These are phyloP conservation scores for Cystobasidium slooffiae DNA, from an alignment of 1,284 basidiomycete species.

Conservation along the genomic window DNA sequence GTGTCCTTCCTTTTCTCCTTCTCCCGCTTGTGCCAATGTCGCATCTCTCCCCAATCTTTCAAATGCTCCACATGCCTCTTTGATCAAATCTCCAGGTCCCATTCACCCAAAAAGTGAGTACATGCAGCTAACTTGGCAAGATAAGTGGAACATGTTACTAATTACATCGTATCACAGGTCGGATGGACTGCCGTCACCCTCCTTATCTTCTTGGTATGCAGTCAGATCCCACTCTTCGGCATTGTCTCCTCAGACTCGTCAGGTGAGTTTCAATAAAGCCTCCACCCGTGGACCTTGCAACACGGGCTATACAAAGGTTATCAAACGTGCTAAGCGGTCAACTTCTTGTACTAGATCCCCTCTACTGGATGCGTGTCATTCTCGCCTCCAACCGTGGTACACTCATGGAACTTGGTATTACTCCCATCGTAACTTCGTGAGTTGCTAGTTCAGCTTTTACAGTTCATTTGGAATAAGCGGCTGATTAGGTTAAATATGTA, in stretches of 20 bases:
- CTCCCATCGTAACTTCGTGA: conserved; percentile 85
- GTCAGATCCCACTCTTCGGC: conserved; percentile 90
- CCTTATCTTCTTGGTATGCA: conserved; percentile 96
- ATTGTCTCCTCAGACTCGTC: conserved; percentile 98
- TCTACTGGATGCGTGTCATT: conserved; percentile 99
- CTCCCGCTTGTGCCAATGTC: background rate
- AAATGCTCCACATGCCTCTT: background rate
- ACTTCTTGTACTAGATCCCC: conserved; percentile 67
- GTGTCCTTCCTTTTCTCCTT: background rate
- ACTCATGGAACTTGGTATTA: conserved; percentile 98
- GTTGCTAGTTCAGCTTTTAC: conserved; percentile 2
- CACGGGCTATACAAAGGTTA: background rate
- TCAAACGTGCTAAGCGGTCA: background rate
- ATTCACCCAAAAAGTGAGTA: conserved; percentile 74
- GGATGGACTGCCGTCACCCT: conserved; percentile 97
- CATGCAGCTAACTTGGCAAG: too few species aligned
- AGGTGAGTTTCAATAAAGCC: conserved; percentile 43
- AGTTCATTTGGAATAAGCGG: background rate
- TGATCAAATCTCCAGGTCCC: conserved; percentile 68
- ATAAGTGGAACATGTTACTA: background rate
- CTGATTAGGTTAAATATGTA: background rate
- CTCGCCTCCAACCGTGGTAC: conserved; percentile 97
- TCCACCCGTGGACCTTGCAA: background rate
- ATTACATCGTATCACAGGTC: conserved; percentile 57
- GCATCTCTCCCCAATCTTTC: background rate